Base-by-base conservation (phyloP, 805 yeast genomes). In the Maudiozyma saulgeensis region DNA sequence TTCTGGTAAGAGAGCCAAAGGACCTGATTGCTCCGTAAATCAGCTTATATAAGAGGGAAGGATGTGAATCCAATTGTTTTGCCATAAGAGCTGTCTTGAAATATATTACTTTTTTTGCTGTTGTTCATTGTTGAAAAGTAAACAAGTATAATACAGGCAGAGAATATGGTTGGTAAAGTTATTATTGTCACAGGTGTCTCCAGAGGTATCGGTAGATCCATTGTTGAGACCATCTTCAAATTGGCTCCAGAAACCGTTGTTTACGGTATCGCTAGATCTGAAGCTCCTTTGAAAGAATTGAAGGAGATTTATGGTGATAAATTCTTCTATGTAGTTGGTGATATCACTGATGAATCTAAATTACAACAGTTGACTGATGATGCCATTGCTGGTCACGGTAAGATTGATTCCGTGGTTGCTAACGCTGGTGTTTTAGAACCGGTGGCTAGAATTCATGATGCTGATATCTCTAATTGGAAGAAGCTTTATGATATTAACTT, bases 361-460 rank as follows among this genome's bases (percentile, higher is more conserved):
- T 35, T 62, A 19, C 52, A 61, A 2, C 53, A 61, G 5, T 72
- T 81, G 1, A 69, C 85, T 16, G 61, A 68, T 0, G 49, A 66
- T 25, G 80, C 88, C 1, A 59, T 79, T 8, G 54, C 60, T 6
- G 70, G 68, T 47, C 82, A 77, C 59, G 89, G 89, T 2, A 66
- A 66, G 28, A 68, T 88, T 41, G 81, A 86, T 60, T 76, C 86
- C 0, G 62, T 86, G 18, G 73, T 87, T 40, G 83, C 87, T 34
- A 87, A 87, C 63, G 96, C 96, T 2, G 96, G 96, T 12, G 80
- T 83, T 0, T 69, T 91, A 51, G 90, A 81, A 21, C 96, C 96
- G 0, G 95, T 91, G 4, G 71, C 75, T 38, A 57, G 53, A 18
- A 78, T 86, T 32, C 53, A 53, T n/a, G 47, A 56, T 18, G 51